Evolutionary conservation across 2,329 filamentous ascomycete genomes (phyloP).

Genomic region (Dryadomyces sulphureus): DNA sequence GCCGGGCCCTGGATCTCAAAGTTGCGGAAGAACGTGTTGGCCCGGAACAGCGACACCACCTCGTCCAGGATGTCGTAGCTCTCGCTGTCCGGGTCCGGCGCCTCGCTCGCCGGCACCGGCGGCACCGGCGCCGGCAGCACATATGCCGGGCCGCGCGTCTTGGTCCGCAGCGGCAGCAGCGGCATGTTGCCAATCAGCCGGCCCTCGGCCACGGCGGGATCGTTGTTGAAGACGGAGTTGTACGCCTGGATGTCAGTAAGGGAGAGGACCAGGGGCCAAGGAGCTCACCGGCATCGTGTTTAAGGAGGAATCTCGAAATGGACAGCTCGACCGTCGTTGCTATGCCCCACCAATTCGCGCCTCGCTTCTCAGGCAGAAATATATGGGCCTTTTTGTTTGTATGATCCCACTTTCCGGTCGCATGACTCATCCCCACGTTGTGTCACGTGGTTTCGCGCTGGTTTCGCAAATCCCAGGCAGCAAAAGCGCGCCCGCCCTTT

Average conservation of each 20-base stretch:
- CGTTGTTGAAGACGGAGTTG: conserved; percentile 91
- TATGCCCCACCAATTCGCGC: conserved; percentile 3
- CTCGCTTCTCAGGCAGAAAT: background rate
- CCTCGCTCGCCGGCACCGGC: conserved; percentile 44
- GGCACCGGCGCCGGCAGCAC: conserved; percentile 50
- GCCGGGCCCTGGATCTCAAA: conserved; percentile 97
- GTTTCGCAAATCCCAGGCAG: conserved; percentile 3
- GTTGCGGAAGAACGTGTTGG: conserved; percentile 98
- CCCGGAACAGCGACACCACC: conserved; percentile 80
- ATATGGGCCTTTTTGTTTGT: too few species aligned
- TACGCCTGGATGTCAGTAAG: conserved; percentile 53
- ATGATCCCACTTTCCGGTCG: too few species aligned
- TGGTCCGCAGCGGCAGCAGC: conserved; percentile 84
- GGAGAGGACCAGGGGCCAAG: too few species aligned
- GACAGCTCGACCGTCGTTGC: background rate
- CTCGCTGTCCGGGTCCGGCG: conserved; percentile 70
- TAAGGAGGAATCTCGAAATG: background rate
- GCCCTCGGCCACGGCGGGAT: conserved; percentile 40
- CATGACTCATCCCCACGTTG: background rate
- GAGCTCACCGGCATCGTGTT: conserved; percentile 2
- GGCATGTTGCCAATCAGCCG: conserved; percentile 76
- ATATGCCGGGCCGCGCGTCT: conserved; percentile 89
- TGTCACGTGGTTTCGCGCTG: conserved; percentile 1
- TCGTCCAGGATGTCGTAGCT: conserved; percentile 96
- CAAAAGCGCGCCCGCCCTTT: too few species aligned